Conservation (phyloP, 2,329 filamentous ascomycete species). For the Lecanicillium sp. region DNA sequence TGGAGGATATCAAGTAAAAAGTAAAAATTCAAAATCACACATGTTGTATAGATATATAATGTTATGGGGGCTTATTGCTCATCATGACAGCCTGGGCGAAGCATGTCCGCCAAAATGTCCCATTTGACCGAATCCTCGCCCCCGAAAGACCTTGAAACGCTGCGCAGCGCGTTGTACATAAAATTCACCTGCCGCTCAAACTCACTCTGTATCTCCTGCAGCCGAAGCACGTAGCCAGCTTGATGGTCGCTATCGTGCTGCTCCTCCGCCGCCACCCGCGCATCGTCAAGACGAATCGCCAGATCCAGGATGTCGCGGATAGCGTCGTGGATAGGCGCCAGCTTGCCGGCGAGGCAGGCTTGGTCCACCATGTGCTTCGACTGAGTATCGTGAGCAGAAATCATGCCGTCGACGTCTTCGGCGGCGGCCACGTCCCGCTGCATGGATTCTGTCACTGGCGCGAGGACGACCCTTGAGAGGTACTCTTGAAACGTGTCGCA, state of each 20-base stretch:
- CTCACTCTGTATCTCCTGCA: constrained; percentile 47
- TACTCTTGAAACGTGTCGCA: constrained; percentile 63
- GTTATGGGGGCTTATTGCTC: too few relatives aligned
- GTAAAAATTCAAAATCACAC: too few relatives aligned
- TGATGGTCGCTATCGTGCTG: constrained; percentile 27
- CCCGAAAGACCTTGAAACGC: constrained; percentile 60
- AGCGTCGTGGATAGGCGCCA: constrained; percentile 59
- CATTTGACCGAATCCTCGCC: constrained; percentile 50
- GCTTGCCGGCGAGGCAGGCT: constrained; percentile 55
- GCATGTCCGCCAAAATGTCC: constrained; percentile 67
- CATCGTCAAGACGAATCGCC: constrained; percentile 55
- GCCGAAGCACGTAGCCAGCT: constrained; percentile 32
- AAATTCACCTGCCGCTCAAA: constrained; percentile 58
- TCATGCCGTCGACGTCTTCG: constrained; percentile 69
- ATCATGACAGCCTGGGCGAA: constrained; percentile 36
- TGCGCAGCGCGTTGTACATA: constrained; percentile 59
- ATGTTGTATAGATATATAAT: too few relatives aligned
- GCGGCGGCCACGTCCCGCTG: constrained; percentile 44
- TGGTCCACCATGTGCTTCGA: constrained; percentile 51
- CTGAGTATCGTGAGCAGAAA: constrained; percentile 54
- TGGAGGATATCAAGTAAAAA: too few relatives aligned
- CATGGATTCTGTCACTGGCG: constrained; percentile 47
- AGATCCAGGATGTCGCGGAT: constrained; percentile 67
- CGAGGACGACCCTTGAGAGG: constrained; percentile 59
- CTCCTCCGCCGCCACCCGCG: too few relatives aligned